Evolutionary conservation across 2,329 filamentous ascomycete genomes (phyloP).

Genomic region (Phyllosticta paracitricarpa): DNA sequence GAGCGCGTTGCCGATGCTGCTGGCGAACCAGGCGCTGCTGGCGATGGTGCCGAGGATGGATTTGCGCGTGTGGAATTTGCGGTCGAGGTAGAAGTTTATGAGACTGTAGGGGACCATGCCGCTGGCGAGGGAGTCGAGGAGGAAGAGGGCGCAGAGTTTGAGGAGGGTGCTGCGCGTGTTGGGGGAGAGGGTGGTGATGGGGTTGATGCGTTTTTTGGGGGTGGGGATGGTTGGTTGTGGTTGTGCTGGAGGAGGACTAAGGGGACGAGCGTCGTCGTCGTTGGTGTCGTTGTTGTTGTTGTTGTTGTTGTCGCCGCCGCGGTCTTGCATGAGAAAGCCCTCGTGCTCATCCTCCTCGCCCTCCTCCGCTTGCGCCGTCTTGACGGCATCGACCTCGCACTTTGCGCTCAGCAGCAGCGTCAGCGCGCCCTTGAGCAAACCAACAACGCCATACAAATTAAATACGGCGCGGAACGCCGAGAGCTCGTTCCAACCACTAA

Average conservation of each 20-base stretch:
- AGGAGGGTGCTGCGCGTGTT: constrained; percentile 46
- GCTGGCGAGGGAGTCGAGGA: constrained; percentile 58
- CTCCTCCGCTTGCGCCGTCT: constrained; percentile 14
- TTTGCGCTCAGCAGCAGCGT: constrained; percentile 28
- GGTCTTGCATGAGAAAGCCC: constrained; percentile 3
- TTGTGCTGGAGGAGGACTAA: not conserved
- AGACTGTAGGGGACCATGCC: constrained; percentile 50
- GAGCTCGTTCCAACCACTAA: constrained; percentile 26
- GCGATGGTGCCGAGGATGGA: constrained; percentile 45
- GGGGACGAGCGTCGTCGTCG: too few species aligned
- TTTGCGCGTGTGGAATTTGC: constrained; percentile 44
- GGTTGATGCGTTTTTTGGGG: not conserved
- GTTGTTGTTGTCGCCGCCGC: constrained; percentile 18
- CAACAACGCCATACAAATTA: constrained; percentile 33
- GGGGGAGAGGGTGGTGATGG: constrained; percentile 46
- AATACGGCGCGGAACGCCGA: constrained; percentile 33
- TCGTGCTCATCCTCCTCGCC: constrained; percentile 18
- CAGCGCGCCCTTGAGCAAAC: constrained; percentile 28
- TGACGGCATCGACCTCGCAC: constrained; percentile 24
- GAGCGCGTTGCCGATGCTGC: constrained; percentile 35
- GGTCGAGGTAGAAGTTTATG: constrained; percentile 48
- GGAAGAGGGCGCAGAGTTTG: constrained; percentile 57
- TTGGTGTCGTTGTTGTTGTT: constrained; percentile 14
- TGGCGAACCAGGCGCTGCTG: constrained; percentile 36
- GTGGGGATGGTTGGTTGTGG: constrained; percentile 10